Percentiles rank a stretch among this genome's conserved stretches.
Evolutionary conservation across 2,329 filamentous ascomycete species (phyloP).

Genomic region (Trichoderma brevicompactum): DNA sequence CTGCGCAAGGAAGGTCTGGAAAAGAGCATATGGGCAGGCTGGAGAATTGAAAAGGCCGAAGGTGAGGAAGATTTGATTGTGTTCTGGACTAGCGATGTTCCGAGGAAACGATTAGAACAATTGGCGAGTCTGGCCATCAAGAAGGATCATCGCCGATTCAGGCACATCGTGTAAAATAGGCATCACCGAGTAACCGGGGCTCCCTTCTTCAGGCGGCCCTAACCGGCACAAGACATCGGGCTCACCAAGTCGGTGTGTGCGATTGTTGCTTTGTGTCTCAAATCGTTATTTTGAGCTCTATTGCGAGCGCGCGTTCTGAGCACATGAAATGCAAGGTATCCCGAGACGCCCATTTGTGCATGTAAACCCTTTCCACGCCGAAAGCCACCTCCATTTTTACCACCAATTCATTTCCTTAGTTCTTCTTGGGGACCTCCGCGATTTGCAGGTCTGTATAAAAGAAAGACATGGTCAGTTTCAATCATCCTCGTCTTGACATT

Average conservation of each 20-base stretch:
- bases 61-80: slow-evolving; percentile 47
- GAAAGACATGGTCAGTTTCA: background rate
- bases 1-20: slow-evolving; percentile 40
- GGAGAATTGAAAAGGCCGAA: slow-evolving; percentile 48
- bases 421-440: slow-evolving; percentile 62
- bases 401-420: slow-evolving; percentile 39
- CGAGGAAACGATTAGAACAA: slow-evolving; percentile 41
- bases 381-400: slow-evolving; percentile 35
- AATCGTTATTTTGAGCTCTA: slow-evolving; percentile 45
- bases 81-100: slow-evolving; percentile 45
- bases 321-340: slow-evolving; percentile 58
- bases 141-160: slow-evolving; percentile 35
- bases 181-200: background rate
- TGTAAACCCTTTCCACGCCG: slow-evolving; percentile 42
- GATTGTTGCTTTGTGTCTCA: slow-evolving; percentile 37
- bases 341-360: slow-evolving; percentile 59
- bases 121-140: slow-evolving; percentile 34
- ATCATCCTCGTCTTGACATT: slow-evolving; percentile 25
- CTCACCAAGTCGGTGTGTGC: slow-evolving; percentile 1
- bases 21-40: slow-evolving; percentile 45
- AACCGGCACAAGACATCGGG: slow-evolving; percentile 5
- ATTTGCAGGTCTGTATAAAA: slow-evolving; percentile 52
- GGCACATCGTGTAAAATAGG: slow-evolving; percentile 33
- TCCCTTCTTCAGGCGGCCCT: background rate
- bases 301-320: slow-evolving; percentile 46